A percentile compares a stretch with the other conserved stretches of the same genome.
These are phyloP conservation scores for Iberis amara DNA, from an alignment of 441 rosid genomes.

Conservation along the genomic window DNA sequence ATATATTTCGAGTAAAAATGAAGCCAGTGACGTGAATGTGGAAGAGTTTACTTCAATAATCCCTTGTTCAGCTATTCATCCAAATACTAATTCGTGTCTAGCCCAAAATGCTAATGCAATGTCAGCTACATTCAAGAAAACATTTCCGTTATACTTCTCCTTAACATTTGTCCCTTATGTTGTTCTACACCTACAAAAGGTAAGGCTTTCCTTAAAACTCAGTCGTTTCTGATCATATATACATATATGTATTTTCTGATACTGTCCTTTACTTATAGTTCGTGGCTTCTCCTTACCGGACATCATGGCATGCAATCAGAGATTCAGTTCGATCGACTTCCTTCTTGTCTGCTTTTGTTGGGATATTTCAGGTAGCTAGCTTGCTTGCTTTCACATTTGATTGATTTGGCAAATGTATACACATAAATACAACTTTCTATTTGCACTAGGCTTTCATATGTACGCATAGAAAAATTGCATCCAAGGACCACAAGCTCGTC, in stretches of 20 bases:
- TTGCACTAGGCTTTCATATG: constrained; percentile 77
- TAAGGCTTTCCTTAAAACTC: constrained; percentile 18
- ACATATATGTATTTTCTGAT: constrained; percentile 8
- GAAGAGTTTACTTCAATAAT: constrained; percentile 76
- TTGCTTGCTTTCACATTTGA: constrained; percentile 14
- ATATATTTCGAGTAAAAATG: constrained; percentile 48
- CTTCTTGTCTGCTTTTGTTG: constrained; percentile 96
- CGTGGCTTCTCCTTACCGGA: constrained; percentile 84
- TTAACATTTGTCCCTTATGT: constrained; percentile 95
- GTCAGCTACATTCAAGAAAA: constrained; percentile 88
- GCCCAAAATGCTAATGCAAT: constrained; percentile 80
- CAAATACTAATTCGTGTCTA: constrained; percentile 67
- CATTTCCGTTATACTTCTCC: constrained; percentile 92
- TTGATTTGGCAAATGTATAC: neutral
- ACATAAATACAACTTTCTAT: constrained; percentile 5
- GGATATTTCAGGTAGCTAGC: constrained; percentile 78
- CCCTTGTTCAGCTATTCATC: constrained; percentile 91
- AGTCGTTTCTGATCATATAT: neutral
- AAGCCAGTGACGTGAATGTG: constrained; percentile 46
- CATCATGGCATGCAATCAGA: constrained; percentile 81
- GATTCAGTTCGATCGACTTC: constrained; percentile 89
- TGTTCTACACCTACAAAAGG: constrained; percentile 88
- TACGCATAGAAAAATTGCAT: constrained; percentile 72
- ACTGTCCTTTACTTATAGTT: constrained; percentile 43
- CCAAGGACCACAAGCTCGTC: constrained; percentile 84